A percentile compares a stretch with the other conserved stretches of the same genome.
Conservation (phyloP, 768 basidiomycete genomes). For the Omphalotus guepiniiformis region DNA sequence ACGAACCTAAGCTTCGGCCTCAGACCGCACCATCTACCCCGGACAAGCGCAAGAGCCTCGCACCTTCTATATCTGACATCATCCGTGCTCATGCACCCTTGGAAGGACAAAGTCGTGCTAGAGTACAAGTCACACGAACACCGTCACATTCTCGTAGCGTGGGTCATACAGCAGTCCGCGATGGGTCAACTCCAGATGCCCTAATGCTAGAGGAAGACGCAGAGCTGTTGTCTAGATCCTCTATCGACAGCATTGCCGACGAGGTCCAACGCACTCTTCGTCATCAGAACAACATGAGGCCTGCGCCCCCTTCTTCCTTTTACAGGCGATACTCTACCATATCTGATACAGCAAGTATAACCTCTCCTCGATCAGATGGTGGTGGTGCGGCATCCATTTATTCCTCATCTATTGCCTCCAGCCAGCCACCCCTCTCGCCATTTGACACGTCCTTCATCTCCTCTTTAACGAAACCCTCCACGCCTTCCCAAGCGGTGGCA, state of each 20-base stretch:
- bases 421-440: conserved; percentile 44
- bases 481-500: conserved; percentile 69
- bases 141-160: conserved; percentile 39
- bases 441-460: conserved; percentile 35
- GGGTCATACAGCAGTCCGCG: conserved; percentile 42
- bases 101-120: conserved; percentile 45
- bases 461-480: conserved; percentile 37
- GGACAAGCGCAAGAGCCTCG: conserved; percentile 43
- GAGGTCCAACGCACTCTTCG: conserved; percentile 72
- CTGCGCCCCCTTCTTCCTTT: conserved; percentile 37
- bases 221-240: conserved; percentile 73
- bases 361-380: conserved; percentile 54
- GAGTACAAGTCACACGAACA: conserved; percentile 40
- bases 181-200: conserved; percentile 49
- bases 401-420: conserved; percentile 46
- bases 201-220: conserved; percentile 52
- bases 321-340: conserved; percentile 46
- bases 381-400: conserved; percentile 46
- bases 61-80: conserved; percentile 86
- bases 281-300: conserved; percentile 45
- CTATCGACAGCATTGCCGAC: conserved; percentile 82
- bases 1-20: conserved; percentile 12
- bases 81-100: conserved; percentile 76
- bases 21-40: conserved; percentile 15
- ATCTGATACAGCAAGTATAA: conserved; percentile 53